Percentiles rank a stretch among this genome's conserved stretches.
Evolutionary conservation across 805 yeast species (phyloP).

Genomic region (Metschnikowia bowlesiae): DNA sequence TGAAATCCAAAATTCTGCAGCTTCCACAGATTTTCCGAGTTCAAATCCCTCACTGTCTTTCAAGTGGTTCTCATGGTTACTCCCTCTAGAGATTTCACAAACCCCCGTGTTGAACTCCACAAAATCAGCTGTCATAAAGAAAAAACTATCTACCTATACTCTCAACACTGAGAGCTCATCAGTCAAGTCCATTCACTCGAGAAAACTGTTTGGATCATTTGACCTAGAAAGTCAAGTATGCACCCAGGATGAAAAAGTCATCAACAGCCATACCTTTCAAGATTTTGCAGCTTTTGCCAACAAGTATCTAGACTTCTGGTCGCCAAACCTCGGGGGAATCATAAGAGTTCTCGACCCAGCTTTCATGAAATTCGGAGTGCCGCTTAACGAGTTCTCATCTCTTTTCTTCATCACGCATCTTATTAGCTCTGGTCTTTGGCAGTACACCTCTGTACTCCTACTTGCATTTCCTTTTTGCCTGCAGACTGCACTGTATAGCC

Average conservation of each 20-base stretch:
- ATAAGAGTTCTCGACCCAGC: constrained; percentile 14
- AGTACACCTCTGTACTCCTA: constrained; percentile 7
- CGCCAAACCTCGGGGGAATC: not conserved
- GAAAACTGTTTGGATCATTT: constrained; percentile 10
- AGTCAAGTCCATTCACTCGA: constrained; percentile 7
- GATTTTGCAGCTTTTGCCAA: constrained; percentile 19
- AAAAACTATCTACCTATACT: constrained; percentile 19
- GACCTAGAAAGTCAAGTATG: constrained; percentile 17
- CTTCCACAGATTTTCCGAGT: not conserved
- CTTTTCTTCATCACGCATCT: constrained; percentile 8
- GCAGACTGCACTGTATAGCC: not conserved
- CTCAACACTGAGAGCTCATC: constrained; percentile 16
- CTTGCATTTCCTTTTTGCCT: constrained; percentile 9
- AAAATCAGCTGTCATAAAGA: constrained; percentile 12
- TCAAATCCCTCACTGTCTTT: not conserved
- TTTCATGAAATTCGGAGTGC: constrained; percentile 12
- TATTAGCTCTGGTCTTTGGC: constrained; percentile 11
- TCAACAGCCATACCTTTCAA: constrained; percentile 21
- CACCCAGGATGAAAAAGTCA: constrained; percentile 8
- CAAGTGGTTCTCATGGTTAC: constrained; percentile 6
- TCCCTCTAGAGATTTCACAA: not conserved
- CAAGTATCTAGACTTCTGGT: constrained; percentile 14
- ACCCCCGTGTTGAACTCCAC: not conserved
- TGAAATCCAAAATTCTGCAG: not conserved
- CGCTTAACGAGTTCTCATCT: constrained; percentile 8